Base-by-base conservation (phyloP, 129 eudicot genomes). In the carrot (Daucus carota) region DNA sequence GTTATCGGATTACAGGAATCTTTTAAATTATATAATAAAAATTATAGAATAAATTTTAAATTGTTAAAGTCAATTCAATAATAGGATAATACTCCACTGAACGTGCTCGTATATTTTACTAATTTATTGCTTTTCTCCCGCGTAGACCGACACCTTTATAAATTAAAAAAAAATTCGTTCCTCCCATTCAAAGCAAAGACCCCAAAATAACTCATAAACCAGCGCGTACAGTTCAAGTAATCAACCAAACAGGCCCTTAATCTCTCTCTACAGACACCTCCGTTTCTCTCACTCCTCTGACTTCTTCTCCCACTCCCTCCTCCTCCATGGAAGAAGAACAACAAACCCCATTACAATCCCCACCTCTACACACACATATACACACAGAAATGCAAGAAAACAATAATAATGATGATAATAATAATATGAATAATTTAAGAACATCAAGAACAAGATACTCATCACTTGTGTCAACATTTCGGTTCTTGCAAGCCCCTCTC, bases 401-500 rank as follows among this genome's bases (percentile, higher is more conserved):
- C 5, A 22, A 22, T n/a, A 70, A 1, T 6, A 38, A 14, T 12
- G n/a, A 22, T n/a, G 40, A 3, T 6, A n/a, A n/a, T n/a, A n/a
- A n/a, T n/a, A n/a, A n/a, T n/a, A n/a, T n/a, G n/a, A 38, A 14
- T 10, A 20, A 68, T 68, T 17, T 20, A 8, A 44, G 79, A 29
- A 77, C 83, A 13, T 33, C 72, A 33, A 66, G 41, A 38, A 71
- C 84, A 63, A 52, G 82, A 68, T 48, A 76, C 79, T 83, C 73
- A 31, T 73, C 63, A 59, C 81, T 70, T 72, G 46, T 68, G 70
- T 78, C 91, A 60, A 50, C 81, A 66, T 83, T 91, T n/a, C 80
- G 93, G 57, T 88, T 86, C 72, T 54, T 91, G 3, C 93, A 78
- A 71, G 86, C 89, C 59, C 97, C 97, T 12, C 82, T 91, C 3